Evolutionary conservation across 768 basidiomycete genomes (phyloP).

Genomic region (Leucosporidium yakuticum): DNA sequence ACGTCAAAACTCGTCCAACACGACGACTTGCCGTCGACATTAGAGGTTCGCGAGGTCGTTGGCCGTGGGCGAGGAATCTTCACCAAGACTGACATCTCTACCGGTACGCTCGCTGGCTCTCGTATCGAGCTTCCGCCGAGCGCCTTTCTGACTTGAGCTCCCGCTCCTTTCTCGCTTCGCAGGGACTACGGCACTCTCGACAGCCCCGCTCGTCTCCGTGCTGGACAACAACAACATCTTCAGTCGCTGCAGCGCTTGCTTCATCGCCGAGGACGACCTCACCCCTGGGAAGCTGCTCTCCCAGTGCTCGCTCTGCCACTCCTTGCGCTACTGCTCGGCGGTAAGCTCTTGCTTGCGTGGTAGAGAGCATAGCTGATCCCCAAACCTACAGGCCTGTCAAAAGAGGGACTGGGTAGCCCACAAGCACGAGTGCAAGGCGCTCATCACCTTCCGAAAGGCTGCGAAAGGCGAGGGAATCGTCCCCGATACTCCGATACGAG

Average conservation of each 20-base stretch:
- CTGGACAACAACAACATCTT: slow-evolving; percentile 24
- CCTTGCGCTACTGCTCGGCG: slow-evolving; percentile 66
- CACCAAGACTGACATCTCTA: not conserved
- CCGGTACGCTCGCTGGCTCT: not conserved
- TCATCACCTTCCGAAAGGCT: slow-evolving; percentile 51
- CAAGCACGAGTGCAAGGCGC: slow-evolving; percentile 68
- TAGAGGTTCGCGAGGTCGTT: slow-evolving; percentile 6
- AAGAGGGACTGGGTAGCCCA: slow-evolving; percentile 51
- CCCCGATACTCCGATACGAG: slow-evolving; percentile 73
- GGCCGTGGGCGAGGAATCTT: slow-evolving; percentile 14
- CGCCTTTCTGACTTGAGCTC: not conserved
- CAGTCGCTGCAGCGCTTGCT: slow-evolving; percentile 22
- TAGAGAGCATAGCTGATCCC: slow-evolving; percentile 49
- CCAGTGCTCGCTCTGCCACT: slow-evolving; percentile 68
- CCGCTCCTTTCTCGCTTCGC: not conserved
- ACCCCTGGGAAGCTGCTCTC: slow-evolving; percentile 48
- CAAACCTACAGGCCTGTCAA: slow-evolving; percentile 12
- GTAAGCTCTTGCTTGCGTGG: slow-evolving; percentile 51
- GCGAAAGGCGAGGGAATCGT: slow-evolving; percentile 44
- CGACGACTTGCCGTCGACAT: not conserved
- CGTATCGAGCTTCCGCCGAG: no score
- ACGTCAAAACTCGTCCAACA: not conserved
- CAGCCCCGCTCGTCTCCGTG: slow-evolving; percentile 19
- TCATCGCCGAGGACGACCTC: slow-evolving; percentile 32
- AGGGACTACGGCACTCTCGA: slow-evolving; percentile 22